These are phyloP conservation scores for Astragalus membranaceus DNA, from an alignment of 306 rosid species.

Conservation along the genomic window DNA sequence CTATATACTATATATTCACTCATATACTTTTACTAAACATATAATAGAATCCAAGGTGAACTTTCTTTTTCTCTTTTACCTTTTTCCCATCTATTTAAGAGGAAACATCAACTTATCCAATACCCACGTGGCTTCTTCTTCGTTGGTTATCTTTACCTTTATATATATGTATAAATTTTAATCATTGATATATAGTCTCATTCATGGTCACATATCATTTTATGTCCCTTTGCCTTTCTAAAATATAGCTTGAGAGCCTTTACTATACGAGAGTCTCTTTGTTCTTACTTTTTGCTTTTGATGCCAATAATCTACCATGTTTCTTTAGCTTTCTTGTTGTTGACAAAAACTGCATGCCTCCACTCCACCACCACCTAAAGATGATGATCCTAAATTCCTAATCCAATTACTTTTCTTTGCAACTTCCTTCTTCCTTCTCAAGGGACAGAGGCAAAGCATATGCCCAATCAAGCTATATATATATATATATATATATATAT, in stretches of 20 bases:
- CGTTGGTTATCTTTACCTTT: background rate
- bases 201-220: constrained; percentile 6
- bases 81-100: background rate
- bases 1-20: background rate
- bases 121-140: constrained; percentile 31
- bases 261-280: background rate
- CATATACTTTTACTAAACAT: constrained; percentile 19
- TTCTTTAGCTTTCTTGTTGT: constrained; percentile 31
- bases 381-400: constrained; percentile 12
- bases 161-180: background rate
- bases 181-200: background rate
- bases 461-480: background rate
- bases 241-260: background rate
- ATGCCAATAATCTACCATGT: constrained; percentile 15
- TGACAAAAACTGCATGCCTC: constrained; percentile 20
- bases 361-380: constrained; percentile 19
- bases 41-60: constrained; percentile 48
- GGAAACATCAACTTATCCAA: constrained; percentile 17
- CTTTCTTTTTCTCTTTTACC: background rate
- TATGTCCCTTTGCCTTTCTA: constrained; percentile 8
- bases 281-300: constrained; percentile 16
- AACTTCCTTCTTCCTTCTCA: constrained; percentile 18
- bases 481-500: background rate
- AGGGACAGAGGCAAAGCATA: constrained; percentile 11
- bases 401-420: constrained; percentile 3